A percentile compares a stretch with the other conserved stretches of the same genome.
Conservation (phyloP, 2,329 filamentous ascomycete species). For the Paradendryphiella salina region DNA sequence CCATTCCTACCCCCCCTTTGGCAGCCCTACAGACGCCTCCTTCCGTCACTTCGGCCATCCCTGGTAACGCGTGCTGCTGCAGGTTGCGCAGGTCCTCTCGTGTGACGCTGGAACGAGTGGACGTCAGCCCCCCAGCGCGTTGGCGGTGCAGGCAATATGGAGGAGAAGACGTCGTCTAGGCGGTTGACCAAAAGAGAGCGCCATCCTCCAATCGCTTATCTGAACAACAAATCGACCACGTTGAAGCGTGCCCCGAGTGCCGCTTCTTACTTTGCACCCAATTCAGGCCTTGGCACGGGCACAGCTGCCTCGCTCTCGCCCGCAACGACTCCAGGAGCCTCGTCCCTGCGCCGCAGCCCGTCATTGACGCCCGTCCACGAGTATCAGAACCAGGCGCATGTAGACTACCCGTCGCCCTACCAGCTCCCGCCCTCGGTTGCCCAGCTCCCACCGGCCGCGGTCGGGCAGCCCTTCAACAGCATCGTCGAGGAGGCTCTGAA, state of each 20-base stretch:
- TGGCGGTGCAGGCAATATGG: constrained; percentile 14
- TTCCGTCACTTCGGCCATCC: neutral
- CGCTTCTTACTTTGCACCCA: constrained; percentile 26
- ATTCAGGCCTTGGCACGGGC: constrained; percentile 11
- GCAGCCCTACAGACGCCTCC: neutral
- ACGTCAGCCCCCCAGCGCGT: constrained; percentile 5
- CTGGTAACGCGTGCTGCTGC: constrained; percentile 1
- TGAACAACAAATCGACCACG: constrained; percentile 22
- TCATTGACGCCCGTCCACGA: constrained; percentile 26
- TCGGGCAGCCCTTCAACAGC: constrained; percentile 47
- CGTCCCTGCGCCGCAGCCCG: constrained; percentile 21
- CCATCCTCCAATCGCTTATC: constrained; percentile 24
- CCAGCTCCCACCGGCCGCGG: constrained; percentile 17
- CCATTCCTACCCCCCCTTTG: neutral
- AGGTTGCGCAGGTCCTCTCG: constrained; percentile 2
- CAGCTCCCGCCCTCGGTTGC: constrained; percentile 12
- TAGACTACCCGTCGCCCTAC: constrained; percentile 2
- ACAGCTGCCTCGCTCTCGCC: constrained; percentile 9
- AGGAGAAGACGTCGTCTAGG: constrained; percentile 21
- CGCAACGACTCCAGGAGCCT: constrained; percentile 8
- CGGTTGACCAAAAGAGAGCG: constrained; percentile 26
- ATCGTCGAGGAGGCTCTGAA: constrained; percentile 38
- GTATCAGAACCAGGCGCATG: constrained; percentile 12
- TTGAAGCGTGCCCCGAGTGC: constrained; percentile 26
- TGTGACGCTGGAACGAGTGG: constrained; percentile 5